These are phyloP conservation scores for Glonium stellatum DNA, from an alignment of 495 filamentous ascomycete species.

Conservation along the genomic window DNA sequence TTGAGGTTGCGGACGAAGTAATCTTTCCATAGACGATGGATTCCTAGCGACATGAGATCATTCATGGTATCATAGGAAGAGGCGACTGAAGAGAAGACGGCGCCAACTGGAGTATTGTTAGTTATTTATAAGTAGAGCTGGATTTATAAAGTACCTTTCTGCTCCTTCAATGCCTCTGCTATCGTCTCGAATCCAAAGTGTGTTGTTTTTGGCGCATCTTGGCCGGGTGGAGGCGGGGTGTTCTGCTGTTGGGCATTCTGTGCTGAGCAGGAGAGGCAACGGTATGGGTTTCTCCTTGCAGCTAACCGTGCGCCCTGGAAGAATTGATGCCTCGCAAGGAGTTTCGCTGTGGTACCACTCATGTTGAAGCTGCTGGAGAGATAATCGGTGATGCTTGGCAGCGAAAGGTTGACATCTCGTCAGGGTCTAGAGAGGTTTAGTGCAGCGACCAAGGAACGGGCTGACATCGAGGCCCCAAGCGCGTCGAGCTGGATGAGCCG, in stretches of 20 bases:
- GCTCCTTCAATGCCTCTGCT: conserved; percentile 73
- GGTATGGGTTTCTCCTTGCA: conserved; percentile 33
- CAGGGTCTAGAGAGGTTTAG: no score
- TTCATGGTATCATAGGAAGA: conserved; percentile 94
- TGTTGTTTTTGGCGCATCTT: conserved; percentile 52
- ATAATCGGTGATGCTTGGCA: conserved; percentile 13
- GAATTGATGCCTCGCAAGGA: conserved; percentile 21
- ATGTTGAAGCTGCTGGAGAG: conserved; percentile 6
- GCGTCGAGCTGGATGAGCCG: conserved; percentile 11
- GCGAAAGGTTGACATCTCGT: no score
- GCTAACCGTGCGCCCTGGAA: conserved; percentile 1
- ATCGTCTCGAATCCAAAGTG: conserved; percentile 93
- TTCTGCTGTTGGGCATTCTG: conserved; percentile 40
- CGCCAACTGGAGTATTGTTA: conserved; percentile 53
- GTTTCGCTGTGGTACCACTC: conserved; percentile 16
- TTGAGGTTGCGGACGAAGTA: conserved; percentile 89
- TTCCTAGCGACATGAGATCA: conserved; percentile 95
- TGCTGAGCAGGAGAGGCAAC: conserved; percentile 51
- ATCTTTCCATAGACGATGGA: conserved; percentile 98
- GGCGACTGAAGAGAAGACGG: conserved; percentile 93
- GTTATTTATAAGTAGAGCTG: neutral
- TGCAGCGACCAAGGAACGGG: conserved; percentile 1
- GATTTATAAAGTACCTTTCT: conserved; percentile 47
- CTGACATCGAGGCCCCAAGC: neutral
- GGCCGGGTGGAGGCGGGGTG: conserved; percentile 29